Percentiles rank a stretch among this genome's conserved stretches.
Evolutionary conservation across 345 rosid genomes (phyloP).

Genomic region (Atalantia buxifolia): DNA sequence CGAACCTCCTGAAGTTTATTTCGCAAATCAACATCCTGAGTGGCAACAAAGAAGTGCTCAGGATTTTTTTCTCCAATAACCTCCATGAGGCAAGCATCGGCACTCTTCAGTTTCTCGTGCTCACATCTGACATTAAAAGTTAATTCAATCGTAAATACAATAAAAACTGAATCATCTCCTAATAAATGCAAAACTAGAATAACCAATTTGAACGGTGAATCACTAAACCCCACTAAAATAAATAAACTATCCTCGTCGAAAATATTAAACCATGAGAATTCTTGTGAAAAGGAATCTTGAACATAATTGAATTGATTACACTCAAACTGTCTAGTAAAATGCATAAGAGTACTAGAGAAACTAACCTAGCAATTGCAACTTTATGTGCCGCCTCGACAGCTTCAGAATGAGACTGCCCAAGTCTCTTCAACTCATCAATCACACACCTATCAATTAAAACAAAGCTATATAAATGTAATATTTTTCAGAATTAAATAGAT

Average conservation of each 20-base stretch:
- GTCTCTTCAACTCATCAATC: constrained; percentile 66
- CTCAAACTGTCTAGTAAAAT: no score
- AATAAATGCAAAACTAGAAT: not conserved
- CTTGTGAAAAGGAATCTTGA: not conserved
- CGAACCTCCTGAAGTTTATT: constrained; percentile 65
- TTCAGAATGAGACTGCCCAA: constrained; percentile 53
- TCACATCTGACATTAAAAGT: constrained; percentile 54
- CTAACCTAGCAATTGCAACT: constrained; percentile 65
- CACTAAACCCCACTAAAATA: not conserved
- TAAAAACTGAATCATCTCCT: not conserved
- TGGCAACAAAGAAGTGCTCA: constrained; percentile 82
- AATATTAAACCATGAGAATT: not conserved
- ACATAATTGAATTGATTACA: not conserved
- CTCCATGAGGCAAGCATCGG: constrained; percentile 66
- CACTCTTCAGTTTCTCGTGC: constrained; percentile 61
- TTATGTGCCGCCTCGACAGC: constrained; percentile 54
- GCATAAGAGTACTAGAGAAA: not conserved
- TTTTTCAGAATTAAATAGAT: not conserved
- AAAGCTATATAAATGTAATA: not conserved
- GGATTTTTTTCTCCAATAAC: constrained; percentile 56
- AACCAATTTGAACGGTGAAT: not conserved
- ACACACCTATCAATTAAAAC: constrained; percentile 47
- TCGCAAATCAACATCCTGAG: constrained; percentile 74
- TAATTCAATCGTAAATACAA: not conserved
- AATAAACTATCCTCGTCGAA: not conserved